phyloP scores from a whole-genome alignment of 2,329 filamentous ascomycete species.

The Cladosporium sp. region DNA sequence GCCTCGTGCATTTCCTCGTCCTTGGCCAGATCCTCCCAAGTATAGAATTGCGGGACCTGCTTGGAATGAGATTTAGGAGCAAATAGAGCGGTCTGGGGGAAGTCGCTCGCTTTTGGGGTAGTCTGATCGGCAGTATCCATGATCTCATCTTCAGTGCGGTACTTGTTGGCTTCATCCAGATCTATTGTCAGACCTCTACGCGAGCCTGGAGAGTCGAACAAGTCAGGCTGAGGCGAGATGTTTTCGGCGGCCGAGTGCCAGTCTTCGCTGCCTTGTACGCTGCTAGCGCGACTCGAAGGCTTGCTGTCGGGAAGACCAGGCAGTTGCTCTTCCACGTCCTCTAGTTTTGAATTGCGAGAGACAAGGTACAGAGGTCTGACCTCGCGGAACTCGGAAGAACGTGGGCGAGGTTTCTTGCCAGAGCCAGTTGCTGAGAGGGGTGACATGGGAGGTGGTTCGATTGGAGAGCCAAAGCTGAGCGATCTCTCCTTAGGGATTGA shows the following conservation, averaged over 20 bases:
- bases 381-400: slow-evolving; percentile 42
- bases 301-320: slow-evolving; percentile 50
- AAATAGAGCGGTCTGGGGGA: slow-evolving; percentile 29
- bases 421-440: slow-evolving; percentile 12
- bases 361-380: slow-evolving; percentile 80
- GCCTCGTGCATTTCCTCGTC: slow-evolving; percentile 19
- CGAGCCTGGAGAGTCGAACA: slow-evolving; percentile 1
- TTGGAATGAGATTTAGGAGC: slow-evolving; percentile 10
- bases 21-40: slow-evolving; percentile 34
- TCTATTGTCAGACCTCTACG: slow-evolving; percentile 23
- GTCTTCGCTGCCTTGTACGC: slow-evolving; percentile 37
- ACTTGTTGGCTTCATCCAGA: slow-evolving; percentile 19
- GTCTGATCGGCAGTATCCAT: slow-evolving; percentile 58
- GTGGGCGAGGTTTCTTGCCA: slow-evolving; percentile 15
- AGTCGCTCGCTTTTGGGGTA: slow-evolving; percentile 62
- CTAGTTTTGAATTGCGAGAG: slow-evolving; percentile 55
- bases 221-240: slow-evolving; percentile 12
- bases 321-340: slow-evolving; percentile 42
- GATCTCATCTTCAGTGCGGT: slow-evolving; percentile 37
- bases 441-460: slow-evolving; percentile 13
- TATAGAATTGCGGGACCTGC: slow-evolving; percentile 34
- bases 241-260: slow-evolving; percentile 43
- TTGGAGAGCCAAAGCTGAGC: slow-evolving; percentile 28
- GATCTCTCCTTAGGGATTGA: slow-evolving; percentile 23
- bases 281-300: slow-evolving; percentile 38